Evolutionary conservation across 1,139 yeast species (phyloP).

Genomic region (Zhuliangozyma blackwelliae): DNA sequence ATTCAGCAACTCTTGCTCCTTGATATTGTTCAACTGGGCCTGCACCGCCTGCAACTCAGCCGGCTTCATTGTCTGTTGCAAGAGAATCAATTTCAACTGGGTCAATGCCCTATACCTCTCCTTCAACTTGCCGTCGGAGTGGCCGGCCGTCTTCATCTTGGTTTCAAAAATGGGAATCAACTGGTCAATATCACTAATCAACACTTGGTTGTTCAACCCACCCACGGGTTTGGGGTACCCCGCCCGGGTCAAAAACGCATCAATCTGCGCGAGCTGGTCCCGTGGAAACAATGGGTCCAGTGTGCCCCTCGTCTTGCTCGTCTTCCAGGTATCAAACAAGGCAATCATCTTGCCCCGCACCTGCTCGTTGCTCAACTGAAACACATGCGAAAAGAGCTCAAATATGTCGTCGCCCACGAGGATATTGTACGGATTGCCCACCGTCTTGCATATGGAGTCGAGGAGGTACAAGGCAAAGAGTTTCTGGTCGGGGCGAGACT

Average conservation of each 20-base stretch:
- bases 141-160: slow-evolving; percentile 22
- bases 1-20: slow-evolving; percentile 28
- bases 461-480: slow-evolving; percentile 76
- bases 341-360: slow-evolving; percentile 69
- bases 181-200: slow-evolving; percentile 44
- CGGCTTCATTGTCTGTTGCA: slow-evolving; percentile 33
- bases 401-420: slow-evolving; percentile 65
- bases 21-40: slow-evolving; percentile 23
- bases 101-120: slow-evolving; percentile 41
- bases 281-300: slow-evolving; percentile 69
- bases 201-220: slow-evolving; percentile 17
- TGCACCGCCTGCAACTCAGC: slow-evolving; percentile 42
- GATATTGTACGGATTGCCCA: slow-evolving; percentile 83
- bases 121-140: slow-evolving; percentile 29
- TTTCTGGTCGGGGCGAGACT: slow-evolving; percentile 70
- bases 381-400: slow-evolving; percentile 70
- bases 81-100: slow-evolving; percentile 38
- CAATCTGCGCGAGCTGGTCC: slow-evolving; percentile 69
- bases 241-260: slow-evolving; percentile 57
- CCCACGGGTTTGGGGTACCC: slow-evolving; percentile 15
- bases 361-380: slow-evolving; percentile 71
- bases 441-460: slow-evolving; percentile 90
- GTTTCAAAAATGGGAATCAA: slow-evolving; percentile 35
- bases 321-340: slow-evolving; percentile 84
- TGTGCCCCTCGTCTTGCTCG: slow-evolving; percentile 48